These are phyloP conservation scores for Globisporangium spiculum DNA, from an alignment of 352 stramenopile genomes.

Conservation along the genomic window DNA sequence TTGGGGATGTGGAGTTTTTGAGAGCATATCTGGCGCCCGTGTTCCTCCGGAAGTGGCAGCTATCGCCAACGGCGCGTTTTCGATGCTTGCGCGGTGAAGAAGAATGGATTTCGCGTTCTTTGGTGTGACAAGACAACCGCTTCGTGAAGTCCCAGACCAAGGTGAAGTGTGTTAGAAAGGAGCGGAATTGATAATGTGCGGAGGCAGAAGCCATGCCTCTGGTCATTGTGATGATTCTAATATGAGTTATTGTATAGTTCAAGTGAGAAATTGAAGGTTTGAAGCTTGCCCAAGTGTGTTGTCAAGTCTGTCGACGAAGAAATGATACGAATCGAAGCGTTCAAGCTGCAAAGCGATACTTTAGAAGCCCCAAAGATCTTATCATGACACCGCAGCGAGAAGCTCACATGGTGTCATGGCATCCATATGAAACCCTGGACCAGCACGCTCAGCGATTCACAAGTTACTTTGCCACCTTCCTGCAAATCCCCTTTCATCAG, in stretches of 20 bases:
- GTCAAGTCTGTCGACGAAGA: neutral
- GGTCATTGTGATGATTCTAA: constrained; percentile 10
- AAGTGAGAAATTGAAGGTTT: neutral
- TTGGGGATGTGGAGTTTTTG: constrained; percentile 17
- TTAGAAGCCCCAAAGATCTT: neutral
- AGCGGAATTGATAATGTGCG: neutral
- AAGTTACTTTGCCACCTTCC: too few species aligned
- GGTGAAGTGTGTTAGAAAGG: constrained; percentile 1
- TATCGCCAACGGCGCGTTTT: neutral
- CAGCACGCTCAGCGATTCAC: too few species aligned
- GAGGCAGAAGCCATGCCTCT: constrained; percentile 5
- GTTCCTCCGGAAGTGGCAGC: neutral
- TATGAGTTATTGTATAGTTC: constrained; percentile 20
- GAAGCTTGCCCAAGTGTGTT: neutral
- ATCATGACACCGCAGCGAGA: neutral
- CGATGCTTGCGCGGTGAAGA: neutral
- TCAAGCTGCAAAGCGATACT: neutral
- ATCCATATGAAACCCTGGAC: too few species aligned
- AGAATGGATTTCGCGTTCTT: neutral
- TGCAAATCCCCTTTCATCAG: too few species aligned
- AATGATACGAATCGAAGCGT: neutral
- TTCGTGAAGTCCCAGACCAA: neutral
- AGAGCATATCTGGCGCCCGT: neutral
- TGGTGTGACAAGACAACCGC: neutral
- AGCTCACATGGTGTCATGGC: neutral